Percentiles rank a stretch among this genome's conserved stretches.
phyloP scores from a whole-genome alignment of 768 basidiomycete genomes.

The Podaxis sp. region DNA sequence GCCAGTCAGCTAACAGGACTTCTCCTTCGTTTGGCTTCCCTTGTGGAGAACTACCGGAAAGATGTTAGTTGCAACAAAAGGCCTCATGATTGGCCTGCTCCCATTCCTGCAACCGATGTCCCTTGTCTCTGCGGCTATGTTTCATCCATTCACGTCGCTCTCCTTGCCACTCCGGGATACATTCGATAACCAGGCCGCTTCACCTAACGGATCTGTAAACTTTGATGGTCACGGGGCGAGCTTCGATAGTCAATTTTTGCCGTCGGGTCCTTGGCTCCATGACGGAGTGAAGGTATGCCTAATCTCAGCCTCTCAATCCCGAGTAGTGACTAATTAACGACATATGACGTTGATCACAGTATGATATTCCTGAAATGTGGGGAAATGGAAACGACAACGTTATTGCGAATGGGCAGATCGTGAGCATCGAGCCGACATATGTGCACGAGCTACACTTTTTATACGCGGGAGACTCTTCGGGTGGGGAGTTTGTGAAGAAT shows the following conservation, averaged over 20 bases:
- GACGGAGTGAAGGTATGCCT: slow-evolving; percentile 38
- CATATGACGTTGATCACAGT: slow-evolving; percentile 27
- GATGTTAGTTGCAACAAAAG: not conserved
- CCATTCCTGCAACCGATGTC: not conserved
- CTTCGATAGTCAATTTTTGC: slow-evolving; percentile 41
- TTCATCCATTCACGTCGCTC: slow-evolving; percentile 22
- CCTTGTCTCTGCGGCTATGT: not conserved
- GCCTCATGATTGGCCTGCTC: slow-evolving; percentile 1
- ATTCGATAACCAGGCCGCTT: slow-evolving; percentile 46
- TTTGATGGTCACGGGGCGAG: slow-evolving; percentile 41
- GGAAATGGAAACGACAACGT: slow-evolving; percentile 44
- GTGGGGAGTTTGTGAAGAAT: slow-evolving; percentile 33
- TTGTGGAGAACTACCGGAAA: not conserved
- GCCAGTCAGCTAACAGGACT: not conserved
- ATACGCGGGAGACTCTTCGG: slow-evolving; percentile 41
- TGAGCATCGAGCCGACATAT: slow-evolving; percentile 29
- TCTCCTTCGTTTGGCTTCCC: not conserved
- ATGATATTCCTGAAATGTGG: slow-evolving; percentile 42
- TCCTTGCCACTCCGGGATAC: slow-evolving; percentile 28
- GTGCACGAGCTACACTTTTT: slow-evolving; percentile 50
- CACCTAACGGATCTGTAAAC: slow-evolving; percentile 36
- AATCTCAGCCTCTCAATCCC: no score
- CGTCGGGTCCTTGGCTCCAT: slow-evolving; percentile 35
- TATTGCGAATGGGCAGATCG: slow-evolving; percentile 42
- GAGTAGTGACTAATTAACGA: not conserved